Conservation (phyloP, 306 rosid genomes). For the Delonix regia region DNA sequence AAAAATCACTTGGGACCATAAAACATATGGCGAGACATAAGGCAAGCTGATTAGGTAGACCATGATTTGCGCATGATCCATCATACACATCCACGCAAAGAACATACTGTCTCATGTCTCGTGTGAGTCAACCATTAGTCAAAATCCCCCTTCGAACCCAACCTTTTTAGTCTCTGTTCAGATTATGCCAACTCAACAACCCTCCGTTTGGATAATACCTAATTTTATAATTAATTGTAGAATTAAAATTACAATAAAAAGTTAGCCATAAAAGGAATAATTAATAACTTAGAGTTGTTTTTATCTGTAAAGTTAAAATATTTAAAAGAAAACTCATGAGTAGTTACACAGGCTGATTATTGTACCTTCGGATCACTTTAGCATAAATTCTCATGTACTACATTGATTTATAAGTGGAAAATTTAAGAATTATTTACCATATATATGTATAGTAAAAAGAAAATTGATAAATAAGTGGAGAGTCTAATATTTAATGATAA, state of each 20-base stretch:
- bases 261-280: too few species aligned
- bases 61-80: not conserved
- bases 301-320: too few species aligned
- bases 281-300: too few species aligned
- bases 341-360: too few species aligned
- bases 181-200: not conserved
- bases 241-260: too few species aligned
- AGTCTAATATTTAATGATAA: not conserved
- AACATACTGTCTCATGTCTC: not conserved
- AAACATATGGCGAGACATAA: not conserved
- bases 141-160: not conserved
- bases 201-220: too few species aligned
- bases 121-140: not conserved
- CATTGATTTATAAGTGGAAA: not conserved
- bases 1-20: not conserved
- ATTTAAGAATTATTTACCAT: not conserved
- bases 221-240: too few species aligned
- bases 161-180: not conserved
- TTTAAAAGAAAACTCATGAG: too few species aligned
- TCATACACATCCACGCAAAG: not conserved
- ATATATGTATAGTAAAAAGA: too few species aligned
- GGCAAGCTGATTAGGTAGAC: not conserved
- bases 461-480: too few species aligned
- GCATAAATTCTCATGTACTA: too few species aligned
- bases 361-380: too few species aligned